phyloP scores from a whole-genome alignment of 768 basidiomycete species.

The Hericium alpestre region DNA sequence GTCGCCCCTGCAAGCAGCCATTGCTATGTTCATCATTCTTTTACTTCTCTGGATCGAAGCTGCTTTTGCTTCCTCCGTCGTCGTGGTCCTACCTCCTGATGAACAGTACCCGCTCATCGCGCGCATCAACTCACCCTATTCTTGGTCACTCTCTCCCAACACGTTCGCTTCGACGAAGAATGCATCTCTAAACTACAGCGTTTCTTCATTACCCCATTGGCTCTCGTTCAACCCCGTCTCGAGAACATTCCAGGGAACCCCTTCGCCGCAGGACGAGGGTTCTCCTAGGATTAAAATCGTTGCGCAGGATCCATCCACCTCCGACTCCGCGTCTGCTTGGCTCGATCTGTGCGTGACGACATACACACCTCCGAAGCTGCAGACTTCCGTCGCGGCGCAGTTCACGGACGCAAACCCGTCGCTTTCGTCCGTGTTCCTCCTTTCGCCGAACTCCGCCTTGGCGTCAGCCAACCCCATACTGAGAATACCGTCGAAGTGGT shows the following conservation, averaged over 20 bases:
- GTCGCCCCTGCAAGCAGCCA: constrained; percentile 17
- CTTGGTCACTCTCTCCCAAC: constrained; percentile 54
- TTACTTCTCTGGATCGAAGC: constrained; percentile 39
- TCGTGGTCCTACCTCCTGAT: constrained; percentile 49
- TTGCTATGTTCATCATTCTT: constrained; percentile 57
- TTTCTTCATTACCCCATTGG: constrained; percentile 61
- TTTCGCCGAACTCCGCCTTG: constrained; percentile 52
- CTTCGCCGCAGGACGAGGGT: constrained; percentile 52
- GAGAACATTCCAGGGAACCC: constrained; percentile 60
- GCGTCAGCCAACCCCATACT: constrained; percentile 40
- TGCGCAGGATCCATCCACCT: constrained; percentile 44
- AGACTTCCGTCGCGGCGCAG: constrained; percentile 44
- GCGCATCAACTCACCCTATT: constrained; percentile 49
- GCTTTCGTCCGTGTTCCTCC: constrained; percentile 66
- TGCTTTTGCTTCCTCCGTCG: constrained; percentile 28
- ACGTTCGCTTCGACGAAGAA: constrained; percentile 53
- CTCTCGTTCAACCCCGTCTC: constrained; percentile 55
- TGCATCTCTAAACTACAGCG: constrained; percentile 38
- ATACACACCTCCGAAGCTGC: constrained; percentile 41
- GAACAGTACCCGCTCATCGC: constrained; percentile 75
- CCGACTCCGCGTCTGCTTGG: constrained; percentile 33
- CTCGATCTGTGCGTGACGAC: constrained; percentile 50
- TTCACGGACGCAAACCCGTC: constrained; percentile 50
- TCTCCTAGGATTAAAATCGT: constrained; percentile 48
- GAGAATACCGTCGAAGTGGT: constrained; percentile 73